phyloP scores from a whole-genome alignment of 1,284 basidiomycete species.

The Cryptococcus sp. region DNA sequence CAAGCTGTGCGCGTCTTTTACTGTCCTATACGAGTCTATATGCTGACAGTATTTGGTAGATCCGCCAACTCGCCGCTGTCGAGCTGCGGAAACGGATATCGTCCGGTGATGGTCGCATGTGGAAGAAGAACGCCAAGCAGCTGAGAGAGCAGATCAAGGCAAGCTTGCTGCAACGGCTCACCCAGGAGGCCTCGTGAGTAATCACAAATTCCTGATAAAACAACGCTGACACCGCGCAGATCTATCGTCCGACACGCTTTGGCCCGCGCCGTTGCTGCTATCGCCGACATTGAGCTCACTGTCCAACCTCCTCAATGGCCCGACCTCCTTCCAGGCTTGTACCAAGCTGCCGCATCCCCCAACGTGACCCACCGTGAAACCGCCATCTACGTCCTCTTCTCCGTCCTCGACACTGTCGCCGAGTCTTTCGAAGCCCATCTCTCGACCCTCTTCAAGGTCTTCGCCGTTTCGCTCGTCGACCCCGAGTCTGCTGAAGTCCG shows the following conservation, averaged over 20 bases:
- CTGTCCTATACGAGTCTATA: not conserved
- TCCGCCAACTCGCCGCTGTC: slow-evolving; percentile 97
- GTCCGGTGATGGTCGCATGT: slow-evolving; percentile 77
- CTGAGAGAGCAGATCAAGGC: slow-evolving; percentile 83
- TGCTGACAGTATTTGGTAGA: slow-evolving; percentile 57
- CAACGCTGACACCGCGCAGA: slow-evolving; percentile 53
- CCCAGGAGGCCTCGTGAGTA: slow-evolving; percentile 75
- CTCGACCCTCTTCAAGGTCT: slow-evolving; percentile 78
- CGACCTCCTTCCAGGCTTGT: slow-evolving; percentile 84
- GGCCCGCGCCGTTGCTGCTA: slow-evolving; percentile 88
- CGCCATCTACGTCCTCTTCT: slow-evolving; percentile 87
- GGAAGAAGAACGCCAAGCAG: slow-evolving; percentile 71
- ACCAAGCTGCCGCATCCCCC: slow-evolving; percentile 72
- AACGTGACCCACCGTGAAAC: slow-evolving; percentile 81
- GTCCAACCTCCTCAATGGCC: slow-evolving; percentile 72
- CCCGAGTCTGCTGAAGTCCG: slow-evolving; percentile 88
- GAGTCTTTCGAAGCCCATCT: slow-evolving; percentile 82
- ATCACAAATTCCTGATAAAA: not conserved
- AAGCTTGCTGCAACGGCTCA: slow-evolving; percentile 76
- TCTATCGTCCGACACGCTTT: slow-evolving; percentile 85
- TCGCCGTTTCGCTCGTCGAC: slow-evolving; percentile 76
- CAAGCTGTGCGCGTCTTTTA: slow-evolving; percentile 44
- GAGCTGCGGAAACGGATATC: slow-evolving; percentile 92
- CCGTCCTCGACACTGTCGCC: slow-evolving; percentile 87
- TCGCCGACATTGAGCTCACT: slow-evolving; percentile 87